Conservation (phyloP, 257 asterid species). For the Paulownia fortunei region DNA sequence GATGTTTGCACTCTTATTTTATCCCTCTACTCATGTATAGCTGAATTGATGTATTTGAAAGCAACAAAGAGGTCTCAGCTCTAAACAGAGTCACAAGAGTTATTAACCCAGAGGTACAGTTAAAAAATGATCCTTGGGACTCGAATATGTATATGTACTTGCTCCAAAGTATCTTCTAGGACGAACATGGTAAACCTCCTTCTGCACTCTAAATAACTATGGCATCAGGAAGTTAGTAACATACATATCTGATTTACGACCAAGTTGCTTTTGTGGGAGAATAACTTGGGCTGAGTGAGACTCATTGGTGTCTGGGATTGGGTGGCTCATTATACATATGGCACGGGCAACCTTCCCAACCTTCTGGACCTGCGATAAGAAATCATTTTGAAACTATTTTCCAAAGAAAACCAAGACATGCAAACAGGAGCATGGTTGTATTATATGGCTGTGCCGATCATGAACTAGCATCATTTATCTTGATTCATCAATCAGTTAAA, state of each 20-base stretch:
- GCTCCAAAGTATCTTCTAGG: no score
- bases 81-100: no score
- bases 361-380: conserved; percentile 66
- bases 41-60: no score
- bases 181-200: no score
- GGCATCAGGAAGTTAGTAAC: conserved; percentile 34
- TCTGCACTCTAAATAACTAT: no score
- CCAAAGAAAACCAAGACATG: conserved; percentile 20
- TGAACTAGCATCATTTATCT: not conserved
- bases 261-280: conserved; percentile 98
- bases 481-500: conserved; percentile 1
- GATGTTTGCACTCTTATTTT: no score
- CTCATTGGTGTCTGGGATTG: conserved; percentile 88
- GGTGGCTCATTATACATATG: conserved; percentile 95
- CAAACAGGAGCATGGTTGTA: not conserved
- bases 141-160: no score
- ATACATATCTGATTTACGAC: conserved; percentile 96
- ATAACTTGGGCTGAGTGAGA: conserved; percentile 98
- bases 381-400: conserved; percentile 26
- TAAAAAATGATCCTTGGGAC: no score
- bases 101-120: no score
- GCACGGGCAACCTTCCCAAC: conserved; percentile 97
- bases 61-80: no score
- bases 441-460: not conserved
- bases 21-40: no score